phyloP scores from a whole-genome alignment of 495 filamentous ascomycete genomes.

The Hypoxylon trugodes region DNA sequence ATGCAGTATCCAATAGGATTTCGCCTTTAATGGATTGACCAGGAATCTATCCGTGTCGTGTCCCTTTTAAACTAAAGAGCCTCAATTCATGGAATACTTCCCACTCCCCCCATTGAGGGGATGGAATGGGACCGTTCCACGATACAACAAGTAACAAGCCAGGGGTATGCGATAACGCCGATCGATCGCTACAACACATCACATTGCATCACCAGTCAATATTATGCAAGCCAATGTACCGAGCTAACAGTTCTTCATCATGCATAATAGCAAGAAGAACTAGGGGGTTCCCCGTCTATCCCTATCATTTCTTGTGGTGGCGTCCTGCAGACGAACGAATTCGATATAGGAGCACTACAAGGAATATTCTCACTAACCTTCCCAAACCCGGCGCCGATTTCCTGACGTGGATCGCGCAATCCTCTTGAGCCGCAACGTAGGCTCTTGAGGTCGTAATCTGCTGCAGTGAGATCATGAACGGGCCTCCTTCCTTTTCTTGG shows the following conservation, averaged over 20 bases:
- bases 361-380: not conserved
- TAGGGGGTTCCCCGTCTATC: not conserved
- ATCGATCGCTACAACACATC: slow-evolving; percentile 10
- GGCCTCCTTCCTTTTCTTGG: slow-evolving; percentile 7
- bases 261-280: slow-evolving; percentile 8
- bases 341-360: not conserved
- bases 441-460: slow-evolving; percentile 14
- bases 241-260: not conserved
- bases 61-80: slow-evolving; percentile 14
- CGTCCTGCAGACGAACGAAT: slow-evolving; percentile 25
- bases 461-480: slow-evolving; percentile 16
- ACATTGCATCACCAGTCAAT: slow-evolving; percentile 22
- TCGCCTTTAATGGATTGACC: not conserved
- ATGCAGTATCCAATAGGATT: not conserved
- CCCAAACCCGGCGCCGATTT: not conserved
- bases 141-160: no score
- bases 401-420: not conserved
- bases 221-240: slow-evolving; percentile 31
- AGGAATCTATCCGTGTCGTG: not conserved
- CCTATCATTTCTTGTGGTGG: slow-evolving; percentile 11
- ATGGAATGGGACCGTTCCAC: not conserved
- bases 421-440: slow-evolving; percentile 28
- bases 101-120: not conserved
- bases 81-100: slow-evolving; percentile 14
- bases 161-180: slow-evolving; percentile 7